Base-by-base conservation (phyloP, 331 rosid species). In the Pyrus hybrid region DNA sequence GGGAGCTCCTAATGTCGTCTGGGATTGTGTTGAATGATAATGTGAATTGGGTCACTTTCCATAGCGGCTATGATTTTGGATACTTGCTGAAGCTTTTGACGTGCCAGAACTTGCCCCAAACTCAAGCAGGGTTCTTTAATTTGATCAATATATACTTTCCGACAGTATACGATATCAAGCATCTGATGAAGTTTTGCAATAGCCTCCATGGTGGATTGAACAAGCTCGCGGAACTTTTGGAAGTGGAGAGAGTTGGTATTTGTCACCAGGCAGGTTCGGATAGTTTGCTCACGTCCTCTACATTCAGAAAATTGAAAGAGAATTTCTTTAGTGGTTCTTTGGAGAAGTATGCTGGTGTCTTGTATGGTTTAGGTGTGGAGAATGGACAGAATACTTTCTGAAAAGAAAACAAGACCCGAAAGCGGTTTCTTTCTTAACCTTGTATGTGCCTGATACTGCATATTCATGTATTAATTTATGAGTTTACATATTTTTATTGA, bases 111-210 rank as follows among this genome's bases (percentile, higher is more conserved):
- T 66, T 76, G 54, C 88, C 88, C 0, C 85, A 79, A 3, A 78
- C 81, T 3, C 88, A 84, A 45, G 66, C 47, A 13, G 85, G 62
- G 32, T 84, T 84, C 85, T 84, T 84, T 54, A 78, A 75, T 20
- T 47, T 78, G 71, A 78, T 84, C 80, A 81, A 75, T n/a, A 43
- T 63, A 35, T 84, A 80, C 72, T 81, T 85, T 51, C 88, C 85
- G 4, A 85, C 47, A 14, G 35, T 85, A 3, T 85, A 81, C 65
- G 88, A 85, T 61, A 81, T 85, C 79, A 85, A 85, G 73, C 85
- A 85, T 70, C 33, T 85, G 83, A 85, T 85, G 85, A 81, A 79
- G 85, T 85, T 85, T 75, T 81, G 85, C 75, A 81, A 85, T 71
- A 81, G 87, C 64, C 83, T 81, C 45, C 88, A 85, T 13, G 85